Base-by-base conservation (phyloP, 345 rosid genomes). In the Adansonia digitata region DNA sequence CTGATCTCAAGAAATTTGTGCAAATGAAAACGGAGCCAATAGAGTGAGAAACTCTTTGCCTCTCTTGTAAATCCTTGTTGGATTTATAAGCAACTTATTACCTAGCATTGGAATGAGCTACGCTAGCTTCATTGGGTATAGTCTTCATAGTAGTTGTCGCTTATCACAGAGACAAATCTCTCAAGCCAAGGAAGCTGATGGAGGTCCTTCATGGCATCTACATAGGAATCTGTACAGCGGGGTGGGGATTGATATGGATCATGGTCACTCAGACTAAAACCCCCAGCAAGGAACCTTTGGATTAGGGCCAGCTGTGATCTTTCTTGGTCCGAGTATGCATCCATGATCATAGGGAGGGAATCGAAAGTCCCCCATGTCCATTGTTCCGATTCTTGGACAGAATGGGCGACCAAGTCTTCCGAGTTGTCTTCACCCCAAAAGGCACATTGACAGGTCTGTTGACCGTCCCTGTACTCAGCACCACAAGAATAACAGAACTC, bases 171-270 rank as follows among this genome's bases (percentile, higher is more conserved):
- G 78, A 91, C 98, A 64, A 95, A 95, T 77, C 98, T 91, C 87
- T 93, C 98, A 5, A 95, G 99, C 99, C 99, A 95, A 55, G 99
- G 99, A 68, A 95, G 94, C 77, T 91, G 98, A 78, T 84, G 97
- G 74, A 95, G 91, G 86, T 95, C 99, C 82, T 95, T 93, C 86
- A 93, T 91, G 18, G 92, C 91, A 81, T 95, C 98, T 57, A 85
- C 89, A 60, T 93, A 93, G 0, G 99, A 91, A 74, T 91, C 96
- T 77, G 90, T 86, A 86, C 94, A 90, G 71, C 85, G 94, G 48
- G 97, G 98, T 1, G 97, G 97, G 5, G 99, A 89, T 81, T 95
- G 99, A 76, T 89, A 86, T 9, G 95, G 85, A 15, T 91, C 85
- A 77, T 95, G 96, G 66, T 93, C 98, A 42, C 97, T 86, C 52